phyloP scores from a whole-genome alignment of 2,329 filamentous ascomycete species.

The Passalora sequoiae region DNA sequence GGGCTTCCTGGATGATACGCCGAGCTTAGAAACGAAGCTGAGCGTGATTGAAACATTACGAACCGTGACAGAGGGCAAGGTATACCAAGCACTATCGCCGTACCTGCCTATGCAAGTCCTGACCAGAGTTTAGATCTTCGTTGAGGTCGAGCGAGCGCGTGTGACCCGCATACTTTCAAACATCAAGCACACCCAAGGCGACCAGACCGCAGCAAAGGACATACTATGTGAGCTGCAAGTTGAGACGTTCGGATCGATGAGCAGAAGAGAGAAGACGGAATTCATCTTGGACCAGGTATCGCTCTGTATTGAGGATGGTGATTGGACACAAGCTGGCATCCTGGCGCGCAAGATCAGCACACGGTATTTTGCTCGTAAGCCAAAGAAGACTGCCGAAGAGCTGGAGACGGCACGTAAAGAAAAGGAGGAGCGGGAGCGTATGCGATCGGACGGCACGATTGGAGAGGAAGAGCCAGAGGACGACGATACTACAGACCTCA shows the following conservation, averaged over 20 bases:
- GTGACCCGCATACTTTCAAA: constrained; percentile 92
- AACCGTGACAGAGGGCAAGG: constrained; percentile 96
- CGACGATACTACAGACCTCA: constrained; percentile 92
- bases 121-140: constrained; percentile 66
- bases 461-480: constrained; percentile 69
- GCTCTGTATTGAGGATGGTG: constrained; percentile 88
- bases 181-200: constrained; percentile 95
- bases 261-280: constrained; percentile 93
- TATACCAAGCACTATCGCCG: constrained; percentile 37
- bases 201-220: constrained; percentile 82
- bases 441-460: constrained; percentile 44
- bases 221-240: constrained; percentile 96
- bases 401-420: constrained; percentile 87
- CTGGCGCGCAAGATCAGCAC: constrained; percentile 96
- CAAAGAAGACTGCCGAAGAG: constrained; percentile 84
- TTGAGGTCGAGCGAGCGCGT: constrained; percentile 94
- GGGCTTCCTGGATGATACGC: constrained; percentile 80
- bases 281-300: constrained; percentile 95
- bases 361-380: constrained; percentile 80
- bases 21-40: constrained; percentile 80
- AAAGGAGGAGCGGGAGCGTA: constrained; percentile 75
- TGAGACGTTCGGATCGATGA: constrained; percentile 98
- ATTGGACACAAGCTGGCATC: constrained; percentile 94
- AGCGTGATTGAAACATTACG: constrained; percentile 90
- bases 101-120: constrained; percentile 4